Evolutionary conservation across 331 rosid species (phyloP), one percentile per base, ranked within the genome.

Genomic region (Saraca asoca): DNA sequence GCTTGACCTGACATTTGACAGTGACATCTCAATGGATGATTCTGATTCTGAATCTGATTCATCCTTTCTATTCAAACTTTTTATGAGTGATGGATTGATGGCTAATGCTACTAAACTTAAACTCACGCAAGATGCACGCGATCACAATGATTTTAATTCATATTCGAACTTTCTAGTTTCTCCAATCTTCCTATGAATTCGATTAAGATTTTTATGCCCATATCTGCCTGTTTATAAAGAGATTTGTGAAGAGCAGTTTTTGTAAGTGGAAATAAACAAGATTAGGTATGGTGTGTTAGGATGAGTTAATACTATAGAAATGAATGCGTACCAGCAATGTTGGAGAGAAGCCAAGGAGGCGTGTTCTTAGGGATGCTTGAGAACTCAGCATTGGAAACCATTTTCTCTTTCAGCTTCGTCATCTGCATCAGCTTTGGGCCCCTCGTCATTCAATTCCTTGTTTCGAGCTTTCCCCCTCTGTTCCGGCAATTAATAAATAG

Each of bases 291-390:
- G 63, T 43, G 39, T n/a, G n/a, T n/a, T n/a, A n/a, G 10, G 62
- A 38, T 39, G 33, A 54, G 48, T 2, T 13, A 61, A 24, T 24
- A 24, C 31, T 1, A 24, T 24, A 24, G 31, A 24, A 24, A 24
- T 24, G 3, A 64, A 12, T 75, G 51, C 77, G 66, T 81, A 88
- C 90, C 88, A 18, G 89, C 74, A 58, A 81, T 73, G 18, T 46
- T 60, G 65, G 80, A 73, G 35, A 76, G 72, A 0, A 84, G 84
- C 86, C 86, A 73, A 1, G 80, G 38, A n/a, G 93, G 89, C 54
- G 45, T 75, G 64, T 33, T 41, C 4, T 24, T 66, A 56, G 37
- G 43, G 68, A 8, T 63, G 55, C 15, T 18, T 50, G 63, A 64
- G 69, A 57, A 56, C 6, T 17, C 12, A 43, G 69, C 31, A 59